These are phyloP conservation scores for Fusarium odoratissimum DNA, from an alignment of 2,329 filamentous ascomycete species.

Conservation along the genomic window DNA sequence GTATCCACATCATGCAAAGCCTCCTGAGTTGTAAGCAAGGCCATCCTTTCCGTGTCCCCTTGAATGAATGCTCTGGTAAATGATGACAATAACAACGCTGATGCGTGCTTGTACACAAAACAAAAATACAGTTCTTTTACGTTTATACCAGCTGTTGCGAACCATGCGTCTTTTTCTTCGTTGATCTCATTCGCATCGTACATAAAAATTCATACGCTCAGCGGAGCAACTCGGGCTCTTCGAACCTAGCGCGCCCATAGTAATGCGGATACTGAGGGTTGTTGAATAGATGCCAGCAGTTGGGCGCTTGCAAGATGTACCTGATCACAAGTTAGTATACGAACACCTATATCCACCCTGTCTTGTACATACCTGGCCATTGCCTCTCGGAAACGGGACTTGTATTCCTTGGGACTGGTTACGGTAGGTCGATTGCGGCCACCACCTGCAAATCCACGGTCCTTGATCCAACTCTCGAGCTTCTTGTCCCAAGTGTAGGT, in stretches of 20 bases:
- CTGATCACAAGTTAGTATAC: conserved; percentile 48
- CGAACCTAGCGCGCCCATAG: conserved; percentile 54
- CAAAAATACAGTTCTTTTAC: conserved; percentile 23
- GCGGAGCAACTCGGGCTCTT: conserved; percentile 51
- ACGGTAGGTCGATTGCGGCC: conserved; percentile 90
- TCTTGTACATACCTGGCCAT: conserved; percentile 82
- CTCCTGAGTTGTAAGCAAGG: conserved; percentile 1
- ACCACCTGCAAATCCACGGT: conserved; percentile 83
- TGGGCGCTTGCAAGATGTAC: conserved; percentile 80
- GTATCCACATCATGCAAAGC: conserved; percentile 6
- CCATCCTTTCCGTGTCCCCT: neutral
- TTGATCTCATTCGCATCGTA: neutral
- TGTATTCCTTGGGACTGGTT: conserved; percentile 97
- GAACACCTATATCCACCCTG: neutral
- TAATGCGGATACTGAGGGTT: conserved; percentile 54
- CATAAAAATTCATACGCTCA: conserved; percentile 12
- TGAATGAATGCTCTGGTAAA: conserved; percentile 25
- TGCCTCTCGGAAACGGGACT: conserved; percentile 92
- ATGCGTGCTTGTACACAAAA: conserved; percentile 19
- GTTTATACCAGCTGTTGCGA: conserved; percentile 5
- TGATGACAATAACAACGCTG: conserved; percentile 16
- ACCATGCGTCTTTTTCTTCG: conserved; percentile 4
- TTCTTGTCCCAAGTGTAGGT: conserved; percentile 99
- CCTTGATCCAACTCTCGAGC: conserved; percentile 99
- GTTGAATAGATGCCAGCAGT: conserved; percentile 79